Conservation (phyloP, 2,329 filamentous ascomycete species). For the Cladophialophora bantiana region DNA sequence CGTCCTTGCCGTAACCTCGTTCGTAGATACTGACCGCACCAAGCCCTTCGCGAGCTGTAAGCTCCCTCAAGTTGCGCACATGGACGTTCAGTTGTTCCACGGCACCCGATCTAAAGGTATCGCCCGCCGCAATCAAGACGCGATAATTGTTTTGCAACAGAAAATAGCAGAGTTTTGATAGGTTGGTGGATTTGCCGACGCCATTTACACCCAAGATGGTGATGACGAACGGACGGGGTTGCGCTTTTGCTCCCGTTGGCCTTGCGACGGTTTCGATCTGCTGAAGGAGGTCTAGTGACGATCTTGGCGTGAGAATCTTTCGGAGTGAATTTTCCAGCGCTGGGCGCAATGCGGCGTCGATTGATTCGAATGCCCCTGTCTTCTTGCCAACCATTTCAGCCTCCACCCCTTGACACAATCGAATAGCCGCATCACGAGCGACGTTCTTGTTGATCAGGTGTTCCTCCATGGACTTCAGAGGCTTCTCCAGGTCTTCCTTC, state of each 20-base stretch:
- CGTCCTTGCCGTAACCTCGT: slow-evolving; percentile 97
- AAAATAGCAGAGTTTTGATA: slow-evolving; percentile 98
- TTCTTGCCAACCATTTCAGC: slow-evolving; percentile 88
- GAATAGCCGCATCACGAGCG: slow-evolving; percentile 88
- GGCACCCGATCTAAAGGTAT: slow-evolving; percentile 95
- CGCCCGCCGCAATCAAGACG: slow-evolving; percentile 90
- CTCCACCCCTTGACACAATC: slow-evolving; percentile 89
- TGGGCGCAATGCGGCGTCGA: slow-evolving; percentile 80
- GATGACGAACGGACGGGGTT: slow-evolving; percentile 87
- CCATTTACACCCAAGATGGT: slow-evolving; percentile 98
- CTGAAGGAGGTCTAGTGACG: slow-evolving; percentile 89
- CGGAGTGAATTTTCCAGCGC: slow-evolving; percentile 92
- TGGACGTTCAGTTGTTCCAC: slow-evolving; percentile 97
- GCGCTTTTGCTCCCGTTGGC: slow-evolving; percentile 68
- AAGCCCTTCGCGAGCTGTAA: slow-evolving; percentile 79
- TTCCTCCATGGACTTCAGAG: slow-evolving; percentile 94
- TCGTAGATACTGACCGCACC: slow-evolving; percentile 90
- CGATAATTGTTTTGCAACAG: slow-evolving; percentile 96
- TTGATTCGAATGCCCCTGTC: slow-evolving; percentile 88
- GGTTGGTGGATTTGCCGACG: slow-evolving; percentile 96
- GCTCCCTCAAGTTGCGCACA: slow-evolving; percentile 88
- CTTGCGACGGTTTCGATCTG: slow-evolving; percentile 83
- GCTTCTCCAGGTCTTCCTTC: slow-evolving; percentile 86
- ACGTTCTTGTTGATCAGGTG: slow-evolving; percentile 96
- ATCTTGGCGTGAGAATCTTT: slow-evolving; percentile 95